Evolutionary conservation across 345 rosid genomes (phyloP).

Genomic region (Salix purpurea): DNA sequence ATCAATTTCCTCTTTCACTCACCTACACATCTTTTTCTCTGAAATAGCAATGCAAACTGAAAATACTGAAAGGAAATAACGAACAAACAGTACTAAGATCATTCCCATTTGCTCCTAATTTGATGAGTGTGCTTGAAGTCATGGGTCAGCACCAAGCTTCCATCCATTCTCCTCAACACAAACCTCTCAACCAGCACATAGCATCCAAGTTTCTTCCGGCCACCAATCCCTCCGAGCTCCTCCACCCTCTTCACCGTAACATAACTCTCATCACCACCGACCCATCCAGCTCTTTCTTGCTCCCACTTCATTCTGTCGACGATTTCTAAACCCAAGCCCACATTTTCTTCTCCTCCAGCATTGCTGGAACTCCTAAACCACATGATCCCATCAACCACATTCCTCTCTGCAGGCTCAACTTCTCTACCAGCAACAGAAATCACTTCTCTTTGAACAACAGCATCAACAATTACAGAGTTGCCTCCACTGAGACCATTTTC

Average conservation of each 20-base stretch:
- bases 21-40: too few species aligned
- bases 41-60: too few species aligned
- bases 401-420: background rate
- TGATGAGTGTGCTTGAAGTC: slow-evolving; percentile 13
- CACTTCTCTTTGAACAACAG: slow-evolving; percentile 2
- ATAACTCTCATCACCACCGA: background rate
- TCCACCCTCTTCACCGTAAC: slow-evolving; percentile 3
- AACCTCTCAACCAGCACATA: slow-evolving; percentile 20
- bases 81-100: background rate
- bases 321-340: slow-evolving; percentile 4
- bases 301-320: slow-evolving; percentile 21
- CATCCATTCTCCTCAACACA: slow-evolving; percentile 13
- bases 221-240: background rate
- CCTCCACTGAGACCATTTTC: background rate
- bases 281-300: slow-evolving; percentile 8
- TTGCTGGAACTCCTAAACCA: slow-evolving; percentile 1
- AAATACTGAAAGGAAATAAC: too few species aligned
- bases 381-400: background rate
- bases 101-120: slow-evolving; percentile 2
- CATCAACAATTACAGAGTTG: background rate
- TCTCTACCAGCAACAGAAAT: background rate
- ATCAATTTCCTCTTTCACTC: too few species aligned
- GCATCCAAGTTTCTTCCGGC: slow-evolving; percentile 8
- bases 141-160: slow-evolving; percentile 10
- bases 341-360: background rate